Percentiles rank a stretch among this genome's conserved stretches.
phyloP scores from a whole-genome alignment of 2,329 filamentous ascomycete genomes.

The Penicillium sp. region DNA sequence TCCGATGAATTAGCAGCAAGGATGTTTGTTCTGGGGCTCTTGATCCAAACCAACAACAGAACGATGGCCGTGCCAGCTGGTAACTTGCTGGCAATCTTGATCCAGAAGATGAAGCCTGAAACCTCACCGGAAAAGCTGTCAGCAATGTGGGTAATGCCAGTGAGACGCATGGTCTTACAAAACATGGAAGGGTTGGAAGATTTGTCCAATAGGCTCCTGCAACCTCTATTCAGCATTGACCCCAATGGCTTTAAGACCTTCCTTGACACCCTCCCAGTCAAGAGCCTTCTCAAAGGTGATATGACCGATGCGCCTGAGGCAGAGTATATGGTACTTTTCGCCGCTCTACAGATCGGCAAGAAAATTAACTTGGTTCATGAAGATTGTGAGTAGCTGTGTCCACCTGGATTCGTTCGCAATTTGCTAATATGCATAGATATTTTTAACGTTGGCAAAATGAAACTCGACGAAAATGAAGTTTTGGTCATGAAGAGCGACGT shows the following conservation, averaged over 20 bases:
- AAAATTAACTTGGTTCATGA: slow-evolving; percentile 62
- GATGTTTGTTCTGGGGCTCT: slow-evolving; percentile 27
- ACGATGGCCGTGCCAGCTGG: slow-evolving; percentile 27
- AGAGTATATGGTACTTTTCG: slow-evolving; percentile 54
- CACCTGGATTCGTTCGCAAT: slow-evolving; percentile 7
- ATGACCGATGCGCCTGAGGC: slow-evolving; percentile 43
- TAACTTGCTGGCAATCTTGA: slow-evolving; percentile 22
- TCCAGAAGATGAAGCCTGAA: slow-evolving; percentile 24
- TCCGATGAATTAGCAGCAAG: slow-evolving; percentile 21
- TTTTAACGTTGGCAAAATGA: slow-evolving; percentile 16
- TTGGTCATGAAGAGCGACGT: slow-evolving; percentile 30
- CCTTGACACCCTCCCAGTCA: slow-evolving; percentile 49
- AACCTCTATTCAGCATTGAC: slow-evolving; percentile 30
- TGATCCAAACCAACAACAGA: slow-evolving; percentile 26
- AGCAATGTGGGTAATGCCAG: slow-evolving; percentile 31
- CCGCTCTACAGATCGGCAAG: slow-evolving; percentile 62
- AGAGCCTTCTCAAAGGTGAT: slow-evolving; percentile 42
- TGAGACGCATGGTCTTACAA: slow-evolving; percentile 30
- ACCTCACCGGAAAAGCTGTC: slow-evolving; percentile 10
- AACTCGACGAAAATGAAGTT: slow-evolving; percentile 10
- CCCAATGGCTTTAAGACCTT: slow-evolving; percentile 39
- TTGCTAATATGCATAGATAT: slow-evolving; percentile 21
- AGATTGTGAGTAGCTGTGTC: slow-evolving; percentile 42
- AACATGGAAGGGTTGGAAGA: slow-evolving; percentile 30
- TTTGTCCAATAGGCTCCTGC: slow-evolving; percentile 31